Conservation (phyloP, 345 rosid species). For the Lumnitzera littorea region DNA sequence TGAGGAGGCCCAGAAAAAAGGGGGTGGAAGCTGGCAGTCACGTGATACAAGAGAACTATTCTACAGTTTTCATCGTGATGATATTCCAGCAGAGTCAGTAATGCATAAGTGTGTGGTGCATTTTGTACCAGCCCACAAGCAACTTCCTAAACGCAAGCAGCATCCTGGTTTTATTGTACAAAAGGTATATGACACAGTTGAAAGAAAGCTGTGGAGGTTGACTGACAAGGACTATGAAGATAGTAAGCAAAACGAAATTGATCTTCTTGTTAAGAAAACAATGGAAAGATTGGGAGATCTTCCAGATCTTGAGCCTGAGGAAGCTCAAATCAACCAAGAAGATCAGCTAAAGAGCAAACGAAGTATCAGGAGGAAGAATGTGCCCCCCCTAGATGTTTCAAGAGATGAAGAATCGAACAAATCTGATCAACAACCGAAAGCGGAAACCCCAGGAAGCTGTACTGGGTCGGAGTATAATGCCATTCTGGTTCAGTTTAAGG, state of each 20-base stretch:
- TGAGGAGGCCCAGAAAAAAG: conserved; percentile 89
- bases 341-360: conserved; percentile 33
- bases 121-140: conserved; percentile 83
- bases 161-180: conserved; percentile 93
- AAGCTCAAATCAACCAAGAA: conserved; percentile 37
- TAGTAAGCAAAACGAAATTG: conserved; percentile 63
- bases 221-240: conserved; percentile 77
- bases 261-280: conserved; percentile 77
- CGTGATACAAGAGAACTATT: conserved; percentile 83
- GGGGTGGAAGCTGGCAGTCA: conserved; percentile 92
- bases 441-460: conserved; percentile 88
- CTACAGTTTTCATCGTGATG: conserved; percentile 94
- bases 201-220: conserved; percentile 56
- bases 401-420: conserved; percentile 56
- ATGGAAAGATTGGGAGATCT: conserved; percentile 57
- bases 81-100: conserved; percentile 94
- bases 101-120: conserved; percentile 98
- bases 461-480: conserved; percentile 42
- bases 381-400: conserved; percentile 68
- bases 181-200: conserved; percentile 67
- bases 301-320: conserved; percentile 51
- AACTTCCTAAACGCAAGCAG: conserved; percentile 68
- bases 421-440: conserved; percentile 36
- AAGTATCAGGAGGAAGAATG: conserved; percentile 34
- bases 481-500: conserved; percentile 52